Conservation (phyloP, 257 asterid genomes). For the Przewalskia tangutica region DNA sequence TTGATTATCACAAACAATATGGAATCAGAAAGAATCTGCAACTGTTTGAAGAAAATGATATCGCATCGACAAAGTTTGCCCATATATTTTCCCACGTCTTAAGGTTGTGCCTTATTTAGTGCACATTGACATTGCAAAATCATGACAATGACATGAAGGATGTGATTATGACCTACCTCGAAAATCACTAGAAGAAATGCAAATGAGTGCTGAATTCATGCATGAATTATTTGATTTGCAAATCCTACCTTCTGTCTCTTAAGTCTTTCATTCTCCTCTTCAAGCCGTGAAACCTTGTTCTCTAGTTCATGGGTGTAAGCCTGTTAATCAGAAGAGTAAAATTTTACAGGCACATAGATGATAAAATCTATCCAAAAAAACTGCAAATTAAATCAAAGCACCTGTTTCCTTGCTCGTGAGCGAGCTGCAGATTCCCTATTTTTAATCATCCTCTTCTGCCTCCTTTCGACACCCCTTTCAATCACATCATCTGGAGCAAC, state of each 20-base stretch:
- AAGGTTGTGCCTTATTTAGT: not conserved
- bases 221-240: constrained; percentile 6
- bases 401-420: constrained; percentile 94
- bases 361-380: not conserved
- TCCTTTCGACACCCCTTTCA: constrained; percentile 71
- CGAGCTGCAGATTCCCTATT: constrained; percentile 95
- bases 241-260: constrained; percentile 58
- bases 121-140: not conserved
- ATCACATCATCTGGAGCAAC: constrained; percentile 54
- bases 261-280: constrained; percentile 87
- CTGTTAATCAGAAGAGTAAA: constrained; percentile 26
- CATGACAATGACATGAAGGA: not conserved
- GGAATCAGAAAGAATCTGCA: not conserved
- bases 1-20: not conserved
- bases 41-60: not conserved
- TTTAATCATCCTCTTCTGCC: constrained; percentile 95
- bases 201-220: not conserved
- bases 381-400: not conserved
- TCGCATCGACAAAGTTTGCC: not conserved
- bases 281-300: constrained; percentile 76
- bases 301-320: constrained; percentile 94
- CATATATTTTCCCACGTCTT: not conserved
- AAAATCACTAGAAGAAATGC: not conserved
- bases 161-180: not conserved
- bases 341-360: not conserved